Conservation (phyloP, 208 protist genomes). For the Herpetomonas samuelpessoai region DNA sequence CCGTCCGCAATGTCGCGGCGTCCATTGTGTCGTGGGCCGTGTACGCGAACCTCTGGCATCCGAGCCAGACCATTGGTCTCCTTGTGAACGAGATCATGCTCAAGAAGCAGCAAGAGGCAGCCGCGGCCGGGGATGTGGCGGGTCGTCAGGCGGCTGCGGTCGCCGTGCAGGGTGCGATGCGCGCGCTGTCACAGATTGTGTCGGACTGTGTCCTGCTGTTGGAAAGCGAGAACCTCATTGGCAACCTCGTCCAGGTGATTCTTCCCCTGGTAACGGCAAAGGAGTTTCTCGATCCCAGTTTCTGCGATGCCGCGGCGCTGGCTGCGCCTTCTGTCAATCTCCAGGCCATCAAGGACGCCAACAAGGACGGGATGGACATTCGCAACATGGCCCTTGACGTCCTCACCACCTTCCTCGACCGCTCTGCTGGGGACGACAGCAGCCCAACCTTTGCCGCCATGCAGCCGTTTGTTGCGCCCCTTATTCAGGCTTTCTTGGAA, state of each 20-base stretch:
- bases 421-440: conserved; percentile 52
- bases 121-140: conserved; percentile 41
- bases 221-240: conserved; percentile 52
- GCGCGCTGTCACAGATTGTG: conserved; percentile 71
- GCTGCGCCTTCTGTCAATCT: not conserved
- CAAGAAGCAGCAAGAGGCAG: conserved; percentile 10
- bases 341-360: not conserved
- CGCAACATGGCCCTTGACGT: conserved; percentile 61
- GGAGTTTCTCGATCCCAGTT: conserved; percentile 7
- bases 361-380: conserved; percentile 30
- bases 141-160: conserved; percentile 29
- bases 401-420: conserved; percentile 54
- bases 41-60: conserved; percentile 60
- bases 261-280: conserved; percentile 40
- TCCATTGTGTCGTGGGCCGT: conserved; percentile 76
- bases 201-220: conserved; percentile 62
- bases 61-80: conserved; percentile 2
- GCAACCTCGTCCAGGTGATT: conserved; percentile 37
- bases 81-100: not conserved
- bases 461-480: conserved; percentile 29
- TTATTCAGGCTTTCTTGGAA: conserved; percentile 67
- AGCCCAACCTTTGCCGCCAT: conserved; percentile 56
- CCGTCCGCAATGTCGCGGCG: conserved; percentile 70
- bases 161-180: conserved; percentile 69
- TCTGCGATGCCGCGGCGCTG: too few relatives aligned